phyloP scores from a whole-genome alignment of 257 asterid genomes.

The Scutellaria baicalensis region DNA sequence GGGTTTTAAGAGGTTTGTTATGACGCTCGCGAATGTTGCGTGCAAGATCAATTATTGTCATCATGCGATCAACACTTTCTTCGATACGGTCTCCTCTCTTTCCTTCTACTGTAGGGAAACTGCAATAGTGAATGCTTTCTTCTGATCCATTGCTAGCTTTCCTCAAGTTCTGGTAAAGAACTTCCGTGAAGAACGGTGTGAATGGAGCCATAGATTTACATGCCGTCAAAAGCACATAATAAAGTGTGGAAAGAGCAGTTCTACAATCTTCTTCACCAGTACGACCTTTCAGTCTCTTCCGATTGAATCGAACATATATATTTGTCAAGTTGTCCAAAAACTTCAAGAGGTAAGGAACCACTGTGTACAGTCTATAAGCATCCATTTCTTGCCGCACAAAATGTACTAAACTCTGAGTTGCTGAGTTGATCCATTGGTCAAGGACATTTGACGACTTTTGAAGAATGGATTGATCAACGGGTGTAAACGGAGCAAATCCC shows the following conservation, averaged over 20 bases:
- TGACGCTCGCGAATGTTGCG: constrained; percentile 95
- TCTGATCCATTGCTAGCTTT: constrained; percentile 58
- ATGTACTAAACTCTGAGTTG: constrained; percentile 89
- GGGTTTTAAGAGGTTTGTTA: constrained; percentile 85
- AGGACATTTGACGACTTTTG: constrained; percentile 81
- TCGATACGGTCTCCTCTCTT: constrained; percentile 84
- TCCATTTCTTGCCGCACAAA: constrained; percentile 95
- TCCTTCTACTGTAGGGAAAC: constrained; percentile 83
- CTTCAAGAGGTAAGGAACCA: constrained; percentile 84
- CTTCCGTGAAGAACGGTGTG: constrained; percentile 94
- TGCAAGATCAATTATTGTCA: constrained; percentile 76
- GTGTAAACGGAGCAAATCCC: constrained; percentile 74
- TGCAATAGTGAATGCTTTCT: constrained; percentile 90
- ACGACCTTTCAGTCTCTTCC: constrained; percentile 94
- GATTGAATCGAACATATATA: constrained; percentile 86
- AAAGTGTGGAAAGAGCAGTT: constrained; percentile 91
- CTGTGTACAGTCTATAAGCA: constrained; percentile 91
- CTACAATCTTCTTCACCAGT: constrained; percentile 89
- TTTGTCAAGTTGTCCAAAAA: constrained; percentile 89
- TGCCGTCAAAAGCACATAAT: constrained; percentile 78
- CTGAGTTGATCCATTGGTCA: constrained; percentile 95
- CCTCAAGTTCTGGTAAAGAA: constrained; percentile 83
- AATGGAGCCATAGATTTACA: constrained; percentile 98
- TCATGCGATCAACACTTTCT: constrained; percentile 88
- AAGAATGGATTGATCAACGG: constrained; percentile 59